phyloP scores from a whole-genome alignment of 1,284 basidiomycete species.

The Apiotrichum gamsii region DNA sequence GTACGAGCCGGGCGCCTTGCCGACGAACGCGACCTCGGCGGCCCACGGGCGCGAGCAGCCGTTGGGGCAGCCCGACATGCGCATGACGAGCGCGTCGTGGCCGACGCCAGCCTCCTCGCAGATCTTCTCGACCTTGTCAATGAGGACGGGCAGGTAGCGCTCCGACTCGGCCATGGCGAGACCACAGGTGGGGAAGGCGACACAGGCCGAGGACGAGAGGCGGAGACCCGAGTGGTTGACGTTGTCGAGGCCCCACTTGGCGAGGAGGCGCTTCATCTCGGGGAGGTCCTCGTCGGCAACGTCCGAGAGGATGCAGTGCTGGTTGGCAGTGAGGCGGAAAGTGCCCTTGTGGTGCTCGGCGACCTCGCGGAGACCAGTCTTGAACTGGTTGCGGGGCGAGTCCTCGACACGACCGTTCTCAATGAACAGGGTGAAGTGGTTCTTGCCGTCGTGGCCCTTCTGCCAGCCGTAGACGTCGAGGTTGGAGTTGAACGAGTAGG shows the following conservation, averaged over 20 bases:
- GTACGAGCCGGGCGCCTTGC: conserved; percentile 91
- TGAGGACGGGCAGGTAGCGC: conserved; percentile 86
- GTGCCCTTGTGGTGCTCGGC: conserved; percentile 88
- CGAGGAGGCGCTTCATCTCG: conserved; percentile 70
- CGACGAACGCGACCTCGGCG: conserved; percentile 93
- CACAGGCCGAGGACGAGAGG: conserved; percentile 85
- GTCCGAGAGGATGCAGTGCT: conserved; percentile 86
- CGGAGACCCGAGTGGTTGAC: conserved; percentile 72
- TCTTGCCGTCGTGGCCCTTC: conserved; percentile 76
- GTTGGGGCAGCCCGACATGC: conserved; percentile 96
- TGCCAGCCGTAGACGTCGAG: conserved; percentile 93
- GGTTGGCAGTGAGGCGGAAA: conserved; percentile 90
- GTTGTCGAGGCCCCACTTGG: conserved; percentile 88
- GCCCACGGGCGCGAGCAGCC: conserved; percentile 89
- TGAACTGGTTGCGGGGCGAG: conserved; percentile 83
- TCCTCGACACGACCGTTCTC: conserved; percentile 97
- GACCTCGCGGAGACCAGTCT: conserved; percentile 85
- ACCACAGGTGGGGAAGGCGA: conserved; percentile 95
- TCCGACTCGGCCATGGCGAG: conserved; percentile 95
- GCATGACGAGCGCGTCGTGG: conserved; percentile 92
- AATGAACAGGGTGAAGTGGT: conserved; percentile 91
- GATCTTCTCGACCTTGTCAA: conserved; percentile 93
- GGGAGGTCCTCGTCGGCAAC: conserved; percentile 66
- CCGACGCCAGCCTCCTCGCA: conserved; percentile 88
- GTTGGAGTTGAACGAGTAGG: conserved; percentile 82